Evolutionary conservation across 495 filamentous ascomycete species (phyloP).

Genomic region (Lasiosphaeris hirsuta): DNA sequence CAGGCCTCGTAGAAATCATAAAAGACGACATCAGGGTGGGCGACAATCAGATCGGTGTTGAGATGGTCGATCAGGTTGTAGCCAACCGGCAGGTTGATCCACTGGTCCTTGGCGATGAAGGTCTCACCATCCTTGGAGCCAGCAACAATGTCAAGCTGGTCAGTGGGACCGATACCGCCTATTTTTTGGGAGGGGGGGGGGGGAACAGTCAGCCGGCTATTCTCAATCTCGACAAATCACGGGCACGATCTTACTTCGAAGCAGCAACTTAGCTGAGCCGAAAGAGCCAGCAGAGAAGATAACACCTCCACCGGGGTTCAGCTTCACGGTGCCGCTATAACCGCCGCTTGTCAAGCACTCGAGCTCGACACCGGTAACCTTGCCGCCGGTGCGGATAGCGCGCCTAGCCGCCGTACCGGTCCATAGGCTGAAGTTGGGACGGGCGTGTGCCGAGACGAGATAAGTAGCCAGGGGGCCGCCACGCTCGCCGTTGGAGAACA

Average conservation of each 20-base stretch:
- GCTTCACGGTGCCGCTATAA: conserved; percentile 53
- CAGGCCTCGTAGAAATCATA: conserved; percentile 67
- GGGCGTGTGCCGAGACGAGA: conserved; percentile 56
- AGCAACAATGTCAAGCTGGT: conserved; percentile 57
- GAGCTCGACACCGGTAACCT: conserved; percentile 66
- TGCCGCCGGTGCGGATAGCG: conserved; percentile 57
- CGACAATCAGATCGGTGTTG: conserved; percentile 63
- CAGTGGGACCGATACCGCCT: conserved; percentile 59
- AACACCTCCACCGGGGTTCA: conserved; percentile 60
- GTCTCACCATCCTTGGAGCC: conserved; percentile 48
- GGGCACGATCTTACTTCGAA: conserved; percentile 35
- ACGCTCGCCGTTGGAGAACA: conserved; percentile 63
- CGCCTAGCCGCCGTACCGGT: conserved; percentile 62
- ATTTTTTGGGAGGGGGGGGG: too few species aligned
- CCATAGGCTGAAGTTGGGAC: conserved; percentile 63
- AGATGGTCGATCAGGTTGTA: conserved; percentile 72
- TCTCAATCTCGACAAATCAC: neutral
- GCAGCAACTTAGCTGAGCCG: conserved; percentile 67
- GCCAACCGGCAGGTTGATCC: conserved; percentile 74
- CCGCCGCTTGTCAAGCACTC: conserved; percentile 53
- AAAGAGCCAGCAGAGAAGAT: conserved; percentile 68
- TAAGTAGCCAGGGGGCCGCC: conserved; percentile 73
- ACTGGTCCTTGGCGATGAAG: conserved; percentile 51
- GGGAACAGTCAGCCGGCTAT: neutral
- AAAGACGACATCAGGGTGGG: conserved; percentile 57